Evolutionary conservation across 345 rosid species (phyloP).

Genomic region (Mercurialis annua): DNA sequence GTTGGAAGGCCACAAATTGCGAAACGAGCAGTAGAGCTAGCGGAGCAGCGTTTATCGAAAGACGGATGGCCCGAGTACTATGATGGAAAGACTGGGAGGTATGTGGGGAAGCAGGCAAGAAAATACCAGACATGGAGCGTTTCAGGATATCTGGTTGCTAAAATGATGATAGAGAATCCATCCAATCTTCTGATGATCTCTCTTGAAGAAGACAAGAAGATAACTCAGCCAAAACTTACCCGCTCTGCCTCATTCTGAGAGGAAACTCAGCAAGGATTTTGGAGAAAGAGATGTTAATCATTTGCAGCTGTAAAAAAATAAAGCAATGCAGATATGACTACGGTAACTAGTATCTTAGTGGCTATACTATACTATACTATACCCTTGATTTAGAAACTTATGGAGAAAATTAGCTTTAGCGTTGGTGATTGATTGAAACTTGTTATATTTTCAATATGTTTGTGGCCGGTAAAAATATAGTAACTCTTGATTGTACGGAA

Average conservation of each 20-base stretch:
- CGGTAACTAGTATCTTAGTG: not conserved
- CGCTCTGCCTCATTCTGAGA: constrained; percentile 17
- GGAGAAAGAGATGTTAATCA: not conserved
- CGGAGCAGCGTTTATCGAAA: constrained; percentile 17
- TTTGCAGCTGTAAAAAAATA: not conserved
- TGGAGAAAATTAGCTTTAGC: not conserved
- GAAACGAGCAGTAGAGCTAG: constrained; percentile 16
- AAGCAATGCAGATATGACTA: not conserved
- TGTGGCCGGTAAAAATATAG: not conserved
- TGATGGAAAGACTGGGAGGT: constrained; percentile 19
- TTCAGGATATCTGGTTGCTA: constrained; percentile 25
- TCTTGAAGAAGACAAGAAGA: constrained; percentile 24
- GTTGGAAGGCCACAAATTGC: constrained; percentile 22
- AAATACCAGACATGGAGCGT: constrained; percentile 23
- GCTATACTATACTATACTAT: not conserved
- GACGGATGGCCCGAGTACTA: constrained; percentile 26
- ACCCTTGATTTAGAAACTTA: not conserved
- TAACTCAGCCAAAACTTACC: constrained; percentile 12
- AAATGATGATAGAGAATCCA: constrained; percentile 24
- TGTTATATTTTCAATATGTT: not conserved
- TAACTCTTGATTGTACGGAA: not conserved
- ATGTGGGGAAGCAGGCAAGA: constrained; percentile 23
- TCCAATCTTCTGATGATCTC: constrained; percentile 17
- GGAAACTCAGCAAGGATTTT: not conserved
- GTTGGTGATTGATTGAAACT: not conserved